Percentiles rank a stretch among this genome's conserved stretches.
Evolutionary conservation across 495 filamentous ascomycete genomes (phyloP).

Genomic region (Symbiotaphrina buchneri): DNA sequence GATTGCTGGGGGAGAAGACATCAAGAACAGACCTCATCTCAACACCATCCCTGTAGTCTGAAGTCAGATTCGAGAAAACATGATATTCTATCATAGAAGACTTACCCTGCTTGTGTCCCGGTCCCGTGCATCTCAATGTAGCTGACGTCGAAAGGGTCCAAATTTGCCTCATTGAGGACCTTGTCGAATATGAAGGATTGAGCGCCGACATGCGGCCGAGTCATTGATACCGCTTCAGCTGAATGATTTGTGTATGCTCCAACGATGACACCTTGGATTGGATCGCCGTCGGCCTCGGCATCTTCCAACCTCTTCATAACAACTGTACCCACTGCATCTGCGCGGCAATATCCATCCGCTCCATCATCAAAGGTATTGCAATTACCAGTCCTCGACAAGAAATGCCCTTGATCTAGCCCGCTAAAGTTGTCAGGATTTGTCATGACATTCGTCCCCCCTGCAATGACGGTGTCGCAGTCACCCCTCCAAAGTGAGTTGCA

Average conservation of each 20-base stretch:
- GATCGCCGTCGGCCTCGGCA: slow-evolving; percentile 13
- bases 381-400: slow-evolving; percentile 16
- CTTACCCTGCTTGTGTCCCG: slow-evolving; percentile 44
- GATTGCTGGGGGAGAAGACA: slow-evolving; percentile 53
- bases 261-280: slow-evolving; percentile 12
- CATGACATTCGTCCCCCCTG: slow-evolving; percentile 17
- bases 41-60: slow-evolving; percentile 42
- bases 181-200: slow-evolving; percentile 48
- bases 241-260: slow-evolving; percentile 13
- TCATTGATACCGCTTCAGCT: slow-evolving; percentile 16
- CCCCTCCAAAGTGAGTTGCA: slow-evolving; percentile 15
- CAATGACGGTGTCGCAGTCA: slow-evolving; percentile 17
- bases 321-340: slow-evolving; percentile 13
- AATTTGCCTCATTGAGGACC: slow-evolving; percentile 42
- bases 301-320: slow-evolving; percentile 16
- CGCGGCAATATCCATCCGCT: slow-evolving; percentile 19
- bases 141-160: slow-evolving; percentile 50
- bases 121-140: slow-evolving; percentile 89
- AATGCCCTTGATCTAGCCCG: slow-evolving; percentile 14
- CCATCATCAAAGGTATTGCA: slow-evolving; percentile 20
- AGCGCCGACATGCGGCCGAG: slow-evolving; percentile 26
- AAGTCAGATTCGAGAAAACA: neutral
- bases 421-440: slow-evolving; percentile 13
- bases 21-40: slow-evolving; percentile 64
- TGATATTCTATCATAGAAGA: too few relatives aligned